Base-by-base conservation (phyloP, 176 grass and related monocot species). In the Poa annua region DNA sequence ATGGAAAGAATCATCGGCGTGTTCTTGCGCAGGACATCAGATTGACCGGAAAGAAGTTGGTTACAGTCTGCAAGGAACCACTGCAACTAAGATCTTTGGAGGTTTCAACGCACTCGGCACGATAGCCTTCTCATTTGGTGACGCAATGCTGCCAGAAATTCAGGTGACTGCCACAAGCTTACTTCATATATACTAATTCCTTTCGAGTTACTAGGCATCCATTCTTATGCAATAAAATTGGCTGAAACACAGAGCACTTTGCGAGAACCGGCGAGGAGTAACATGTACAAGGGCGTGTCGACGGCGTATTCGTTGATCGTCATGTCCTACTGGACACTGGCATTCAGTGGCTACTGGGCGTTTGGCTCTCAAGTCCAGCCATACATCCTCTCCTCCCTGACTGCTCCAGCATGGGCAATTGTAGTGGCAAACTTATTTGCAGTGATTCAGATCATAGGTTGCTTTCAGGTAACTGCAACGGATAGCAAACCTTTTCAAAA, bases 391-490 rank as follows among this genome's bases (percentile, higher is more conserved):
- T 97, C 89, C 80, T 94, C 92, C 66, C 83, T 97, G 60, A 87
- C 92, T 9, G 25, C 59, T 57, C 94, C 89, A 55, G 76, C 83
- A 87, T 94, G 94, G 87, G 83, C 85, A 22, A 90, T 87, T 80
- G 78, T 92, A 45, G 90, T 94, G 89, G 92, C 94, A 80, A 97
- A 97, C 80, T 36, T 92, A 15, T 94, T 97, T 94, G 94, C 94
- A 21, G 92, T 94, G 11, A 70, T 94, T 83, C 92, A 97, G 77
- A 94, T 97, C 66, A 82, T 83, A 78, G 94, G 94, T 57, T 97
- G 92, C 87, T 94, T 88, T 71, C 94, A 97, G 94, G 89, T 94
- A 92, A 24, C 54, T 15, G 66, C 3, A 69, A 42, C 36, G 3
- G 3, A 13, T 13, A 2, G 0, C 44, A 14, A 47, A 24, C 60